Conservation (phyloP, 352 stramenopile genomes). For the Phytophthora tentaculata region DNA sequence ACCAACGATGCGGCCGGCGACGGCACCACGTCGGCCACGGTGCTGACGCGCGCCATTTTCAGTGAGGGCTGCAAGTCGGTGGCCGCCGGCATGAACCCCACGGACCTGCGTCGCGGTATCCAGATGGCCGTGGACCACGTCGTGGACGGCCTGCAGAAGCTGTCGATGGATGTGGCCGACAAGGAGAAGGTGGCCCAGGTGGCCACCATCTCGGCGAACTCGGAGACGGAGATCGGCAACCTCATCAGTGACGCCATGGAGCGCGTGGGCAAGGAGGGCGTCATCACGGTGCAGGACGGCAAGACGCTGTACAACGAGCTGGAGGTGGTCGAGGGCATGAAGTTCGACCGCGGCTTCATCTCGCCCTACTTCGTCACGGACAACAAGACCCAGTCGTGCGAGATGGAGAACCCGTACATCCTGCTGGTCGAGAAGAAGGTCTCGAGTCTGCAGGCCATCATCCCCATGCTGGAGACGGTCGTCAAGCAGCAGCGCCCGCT, state of each 20-base stretch:
- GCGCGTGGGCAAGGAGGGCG: conserved; percentile 99
- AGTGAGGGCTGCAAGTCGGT: conserved; percentile 99
- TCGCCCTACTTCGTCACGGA: conserved; percentile 99
- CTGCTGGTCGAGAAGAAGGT: conserved; percentile 99
- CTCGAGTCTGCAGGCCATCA: conserved; percentile 95
- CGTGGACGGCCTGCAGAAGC: conserved; percentile 94
- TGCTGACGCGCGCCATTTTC: conserved; percentile 99
- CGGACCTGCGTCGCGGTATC: conserved; percentile 98
- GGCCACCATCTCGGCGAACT: conserved; percentile 99
- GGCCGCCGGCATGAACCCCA: conserved; percentile 99
- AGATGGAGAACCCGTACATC: conserved; percentile 99
- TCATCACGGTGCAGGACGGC: conserved; percentile 98
- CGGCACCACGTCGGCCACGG: conserved; percentile 99
- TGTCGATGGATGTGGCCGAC: conserved; percentile 97
- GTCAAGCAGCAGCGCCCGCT: conserved; percentile 97
- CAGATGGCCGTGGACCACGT: conserved; percentile 98
- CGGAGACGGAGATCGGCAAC: conserved; percentile 97
- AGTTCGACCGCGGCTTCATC: conserved; percentile 99
- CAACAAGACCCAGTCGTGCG: conserved; percentile 98
- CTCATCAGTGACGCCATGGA: conserved; percentile 99
- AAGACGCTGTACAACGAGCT: conserved; percentile 99
- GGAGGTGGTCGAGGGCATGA: conserved; percentile 99
- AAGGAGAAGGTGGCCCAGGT: conserved; percentile 99
- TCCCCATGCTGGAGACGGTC: conserved; percentile 97
- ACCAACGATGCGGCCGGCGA: conserved; percentile 99